Conservation (phyloP, 257 asterid species). For the Nicotiana undulata region DNA sequence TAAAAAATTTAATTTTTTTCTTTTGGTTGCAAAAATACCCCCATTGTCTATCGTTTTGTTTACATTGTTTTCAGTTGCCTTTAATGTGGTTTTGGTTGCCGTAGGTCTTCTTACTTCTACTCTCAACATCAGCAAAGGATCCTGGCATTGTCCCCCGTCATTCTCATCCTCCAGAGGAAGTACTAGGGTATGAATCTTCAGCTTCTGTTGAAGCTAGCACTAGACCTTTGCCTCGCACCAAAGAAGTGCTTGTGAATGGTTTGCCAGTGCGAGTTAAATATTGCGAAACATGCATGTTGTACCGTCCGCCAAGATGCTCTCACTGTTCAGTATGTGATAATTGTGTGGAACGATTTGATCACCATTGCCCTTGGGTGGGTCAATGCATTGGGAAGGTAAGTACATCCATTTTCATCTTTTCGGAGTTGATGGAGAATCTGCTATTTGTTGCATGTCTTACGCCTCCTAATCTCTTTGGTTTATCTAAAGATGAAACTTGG, state of each 20-base stretch:
- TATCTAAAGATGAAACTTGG: background rate
- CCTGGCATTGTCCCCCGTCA: slow-evolving; percentile 81
- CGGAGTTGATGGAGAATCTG: background rate
- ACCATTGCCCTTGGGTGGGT: slow-evolving; percentile 91
- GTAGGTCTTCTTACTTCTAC: slow-evolving; percentile 32
- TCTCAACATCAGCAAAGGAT: slow-evolving; percentile 63
- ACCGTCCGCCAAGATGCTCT: slow-evolving; percentile 82
- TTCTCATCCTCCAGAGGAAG: slow-evolving; percentile 42
- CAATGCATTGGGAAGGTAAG: slow-evolving; percentile 76
- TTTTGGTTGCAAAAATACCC: background rate
- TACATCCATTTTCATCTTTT: background rate
- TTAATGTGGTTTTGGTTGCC: slow-evolving; percentile 7
- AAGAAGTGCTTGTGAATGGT: slow-evolving; percentile 57
- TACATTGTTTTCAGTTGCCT: background rate
- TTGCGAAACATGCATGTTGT: slow-evolving; percentile 71
- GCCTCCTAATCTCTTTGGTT: background rate
- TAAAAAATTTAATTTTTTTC: too few species aligned
- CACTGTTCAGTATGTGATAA: slow-evolving; percentile 77
- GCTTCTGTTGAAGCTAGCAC: slow-evolving; percentile 22
- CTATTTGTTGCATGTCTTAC: background rate
- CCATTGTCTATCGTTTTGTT: background rate
- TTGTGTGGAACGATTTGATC: slow-evolving; percentile 81
- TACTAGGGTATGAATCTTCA: slow-evolving; percentile 19
- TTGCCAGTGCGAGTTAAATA: slow-evolving; percentile 53
- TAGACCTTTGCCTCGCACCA: slow-evolving; percentile 32